Evolutionary conservation across 495 filamentous ascomycete genomes (phyloP), one percentile per base, ranked within the genome.

Genomic region (Cercophora newfieldiana): DNA sequence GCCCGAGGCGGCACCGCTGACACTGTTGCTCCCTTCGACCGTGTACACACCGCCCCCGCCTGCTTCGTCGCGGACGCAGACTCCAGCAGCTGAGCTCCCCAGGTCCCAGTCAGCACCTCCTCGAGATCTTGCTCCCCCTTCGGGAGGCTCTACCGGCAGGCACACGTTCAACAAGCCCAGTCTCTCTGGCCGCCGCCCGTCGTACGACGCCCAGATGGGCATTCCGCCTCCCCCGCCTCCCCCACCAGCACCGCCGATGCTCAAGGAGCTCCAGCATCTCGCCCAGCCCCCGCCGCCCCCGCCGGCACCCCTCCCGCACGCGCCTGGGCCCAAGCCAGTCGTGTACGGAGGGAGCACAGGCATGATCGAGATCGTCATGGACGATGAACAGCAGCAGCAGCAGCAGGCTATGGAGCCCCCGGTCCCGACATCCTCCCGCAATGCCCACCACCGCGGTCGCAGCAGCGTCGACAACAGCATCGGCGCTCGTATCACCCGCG

Each of bases 181-280:
- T 59, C 33, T 25, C n/a, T 37, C 37, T 57, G 69, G 67, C 26
- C 74, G 75, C 50, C 70, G 69, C 47, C 66, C 74, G 16, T 79
- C 71, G 28, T 69, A 78, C 37, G 77, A 82, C 50, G 44, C 44
- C 29, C 30, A 64, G 28, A 79, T 81, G 64, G 37, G 37, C 37
- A 44, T 44, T 14, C 78, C 81, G 47, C 77, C 78, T 26, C 82
- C 82, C 0, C 82, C 83, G 8, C 82, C 82, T 5, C 82, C 83
- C 1, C 82, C 81, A 0, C 82, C 81, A 0, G 78, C 78, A 7
- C 77, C 77, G 31, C 88, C 90, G 12, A 84, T 96, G 30, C 81
- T 97, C 47, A 88, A 88, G 58, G 90, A 97, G 68, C 85, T 96
- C n/a, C 90, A 93, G 72, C 93, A 97, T 77, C 84, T 97, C 8